These are phyloP conservation scores for Adansonia madagascariensis DNA, from an alignment of 441 rosid genomes.

Conservation along the genomic window DNA sequence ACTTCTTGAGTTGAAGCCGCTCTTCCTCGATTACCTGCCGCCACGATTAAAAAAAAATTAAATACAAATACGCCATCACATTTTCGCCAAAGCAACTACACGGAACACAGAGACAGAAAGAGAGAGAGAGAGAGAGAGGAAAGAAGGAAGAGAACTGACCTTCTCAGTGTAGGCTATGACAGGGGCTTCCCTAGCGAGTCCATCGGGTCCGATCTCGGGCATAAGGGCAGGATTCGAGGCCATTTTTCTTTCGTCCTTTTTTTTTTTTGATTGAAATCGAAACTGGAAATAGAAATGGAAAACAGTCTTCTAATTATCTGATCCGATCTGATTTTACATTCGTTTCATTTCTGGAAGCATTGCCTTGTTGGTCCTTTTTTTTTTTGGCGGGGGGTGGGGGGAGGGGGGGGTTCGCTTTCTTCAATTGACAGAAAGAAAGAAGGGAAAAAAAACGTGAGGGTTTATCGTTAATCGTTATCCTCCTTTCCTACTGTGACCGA, in stretches of 20 bases:
- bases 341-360: constrained; percentile 4
- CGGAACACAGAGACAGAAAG: background rate
- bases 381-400: too few relatives aligned
- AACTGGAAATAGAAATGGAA: background rate
- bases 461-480: constrained; percentile 18
- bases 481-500: constrained; percentile 20
- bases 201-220: constrained; percentile 90
- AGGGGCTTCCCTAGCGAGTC: constrained; percentile 79
- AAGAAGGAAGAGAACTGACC: constrained; percentile 41
- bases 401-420: background rate
- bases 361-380: background rate
- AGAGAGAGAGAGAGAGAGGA: background rate
- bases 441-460: background rate
- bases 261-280: constrained; percentile 13
- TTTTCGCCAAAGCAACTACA: constrained; percentile 19
- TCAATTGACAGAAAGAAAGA: constrained; percentile 21
- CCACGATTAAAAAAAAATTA: background rate
- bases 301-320: constrained; percentile 16
- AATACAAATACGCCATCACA: constrained; percentile 15
- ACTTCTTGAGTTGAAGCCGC: constrained; percentile 87
- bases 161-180: constrained; percentile 88
- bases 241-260: constrained; percentile 33
- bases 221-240: constrained; percentile 62
- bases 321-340: constrained; percentile 29
- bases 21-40: constrained; percentile 82